Conservation (phyloP, 768 basidiomycete genomes). For the Imleria badia region DNA sequence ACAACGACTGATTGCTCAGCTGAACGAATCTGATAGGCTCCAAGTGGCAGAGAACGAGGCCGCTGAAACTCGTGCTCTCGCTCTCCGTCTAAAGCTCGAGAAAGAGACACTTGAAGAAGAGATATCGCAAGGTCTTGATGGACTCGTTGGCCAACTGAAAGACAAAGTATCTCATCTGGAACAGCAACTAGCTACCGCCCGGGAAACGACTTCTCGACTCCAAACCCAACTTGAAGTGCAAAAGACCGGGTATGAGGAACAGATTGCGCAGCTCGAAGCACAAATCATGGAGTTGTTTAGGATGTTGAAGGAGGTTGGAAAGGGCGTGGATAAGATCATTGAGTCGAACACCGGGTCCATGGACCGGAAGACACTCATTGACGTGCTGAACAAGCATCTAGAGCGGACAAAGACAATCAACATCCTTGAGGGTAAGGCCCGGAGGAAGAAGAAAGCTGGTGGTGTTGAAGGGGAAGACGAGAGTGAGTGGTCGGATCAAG, state of each 20-base stretch:
- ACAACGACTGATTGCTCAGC: constrained; percentile 80
- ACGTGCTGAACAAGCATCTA: constrained; percentile 76
- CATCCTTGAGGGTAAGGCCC: constrained; percentile 74
- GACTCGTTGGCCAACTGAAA: constrained; percentile 82
- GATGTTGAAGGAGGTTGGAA: constrained; percentile 86
- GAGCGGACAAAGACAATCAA: constrained; percentile 82
- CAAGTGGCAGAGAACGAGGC: constrained; percentile 80
- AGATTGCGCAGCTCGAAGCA: constrained; percentile 83
- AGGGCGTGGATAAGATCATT: constrained; percentile 71
- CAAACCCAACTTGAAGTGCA: constrained; percentile 78
- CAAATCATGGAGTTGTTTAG: constrained; percentile 93
- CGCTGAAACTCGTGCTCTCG: constrained; percentile 60
- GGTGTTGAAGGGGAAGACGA: constrained; percentile 35
- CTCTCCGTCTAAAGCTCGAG: constrained; percentile 69
- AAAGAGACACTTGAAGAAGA: constrained; percentile 84
- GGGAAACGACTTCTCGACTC: constrained; percentile 73
- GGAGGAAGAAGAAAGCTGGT: constrained; percentile 26
- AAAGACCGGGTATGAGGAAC: constrained; percentile 78
- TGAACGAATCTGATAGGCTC: constrained; percentile 86
- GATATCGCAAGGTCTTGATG: constrained; percentile 75
- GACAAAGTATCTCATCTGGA: constrained; percentile 65
- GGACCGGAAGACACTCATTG: constrained; percentile 80
- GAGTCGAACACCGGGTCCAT: constrained; percentile 59
- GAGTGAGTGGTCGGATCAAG: constrained; percentile 43
- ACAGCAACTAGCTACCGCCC: constrained; percentile 73